Base-by-base conservation (phyloP, 208 protist species). In the Wallacemonas sp. region DNA sequence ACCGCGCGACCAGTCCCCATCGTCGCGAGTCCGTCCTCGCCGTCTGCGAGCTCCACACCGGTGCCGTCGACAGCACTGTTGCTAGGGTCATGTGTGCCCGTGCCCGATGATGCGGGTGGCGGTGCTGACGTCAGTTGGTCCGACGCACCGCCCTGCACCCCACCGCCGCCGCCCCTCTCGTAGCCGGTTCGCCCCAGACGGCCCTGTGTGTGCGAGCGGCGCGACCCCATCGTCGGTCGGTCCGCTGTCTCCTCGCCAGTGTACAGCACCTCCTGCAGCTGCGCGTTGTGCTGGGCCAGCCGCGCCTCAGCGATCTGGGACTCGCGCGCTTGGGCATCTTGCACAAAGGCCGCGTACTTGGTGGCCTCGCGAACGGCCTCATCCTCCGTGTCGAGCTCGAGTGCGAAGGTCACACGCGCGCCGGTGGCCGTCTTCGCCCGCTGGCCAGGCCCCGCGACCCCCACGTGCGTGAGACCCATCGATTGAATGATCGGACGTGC, bases 321-420 rank as follows among this genome's bases (percentile, higher is more conserved):
- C 0, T 73, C 60, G 2, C 57, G 61, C 4, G 76, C 61, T 27
- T 75, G 63, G 15, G 73, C 21, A n/a, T 62, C 68, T 8, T 61
- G 60, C 21, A 81, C 24, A 6, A 50, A 38, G 26, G 45, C 66
- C 6, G 83, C 80, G 58, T 88, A 77, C 60, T 79, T 79, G 34
- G 65, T 89, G n/a, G 83, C 82, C 78, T 88, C 83, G 57, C 52
- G 67, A 38, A 93, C 77, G 42, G 83, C 87, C 10, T 76, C 81
- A 38, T 90, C 81, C 12, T 82, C 68, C 21, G 42, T 48, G 55
- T 93, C 77, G 52, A 89, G 62, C 68, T 79, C 60, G 46, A 91
- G 32, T 10, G 81, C 50, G 3, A 84, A 66, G 29, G 27, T 42
- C 0, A 27, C 37, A 53, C 32, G 26, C 34, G 39, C n/a, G n/a